Evolutionary conservation across 108 stramenopile genomes (phyloP), one percentile per base, ranked within the genome.

Genomic region (Skeletonema costatum): DNA sequence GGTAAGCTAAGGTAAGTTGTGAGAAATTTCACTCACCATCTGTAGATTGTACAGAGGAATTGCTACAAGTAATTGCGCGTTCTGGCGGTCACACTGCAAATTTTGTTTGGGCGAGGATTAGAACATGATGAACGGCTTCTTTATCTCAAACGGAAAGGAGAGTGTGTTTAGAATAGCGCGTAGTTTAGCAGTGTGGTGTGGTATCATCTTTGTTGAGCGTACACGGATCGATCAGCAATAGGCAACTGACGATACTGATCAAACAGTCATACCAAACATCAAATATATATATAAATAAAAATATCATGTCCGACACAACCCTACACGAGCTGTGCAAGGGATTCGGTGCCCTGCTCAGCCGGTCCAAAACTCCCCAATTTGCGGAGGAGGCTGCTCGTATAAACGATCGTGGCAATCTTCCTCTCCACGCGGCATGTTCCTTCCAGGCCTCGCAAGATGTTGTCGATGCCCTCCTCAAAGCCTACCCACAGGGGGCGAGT

Each of bases 251-350:
- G 44, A 46, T n/a, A 46, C 11, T 16, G 16, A n/a, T n/a, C 16
- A 16, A 46, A n/a, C 14, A 46, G 16, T 0, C 3, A 46, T 16
- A 46, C n/a, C 32, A 32, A 61, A 19, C 60, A 61, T 33, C 32
- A 21, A 64, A 39, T 4, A 33, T 0, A 66, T 13, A 65, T 5
- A 29, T n/a, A 67, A 11, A 31, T n/a, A 32, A 6, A 31, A 59
- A 14, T 13, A 87, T 42, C 70, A 90, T 91, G 92, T 68, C 95
- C 41, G 95, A 96, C 71, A 93, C 92, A 10, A 91, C 86, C n/a
- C 76, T 96, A 19, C 95, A 96, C 61, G 91, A 92, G 36, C 74
- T 96, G 31, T 96, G 95, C 76, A 96, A 96, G 74, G 95, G 95
- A 2, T 96, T 92, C 76, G 95, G 92, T 21, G 95, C 95, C 58